Evolutionary conservation across 2,329 filamentous ascomycete genomes (phyloP).

Genomic region (Aspergillus sclerotialis): DNA sequence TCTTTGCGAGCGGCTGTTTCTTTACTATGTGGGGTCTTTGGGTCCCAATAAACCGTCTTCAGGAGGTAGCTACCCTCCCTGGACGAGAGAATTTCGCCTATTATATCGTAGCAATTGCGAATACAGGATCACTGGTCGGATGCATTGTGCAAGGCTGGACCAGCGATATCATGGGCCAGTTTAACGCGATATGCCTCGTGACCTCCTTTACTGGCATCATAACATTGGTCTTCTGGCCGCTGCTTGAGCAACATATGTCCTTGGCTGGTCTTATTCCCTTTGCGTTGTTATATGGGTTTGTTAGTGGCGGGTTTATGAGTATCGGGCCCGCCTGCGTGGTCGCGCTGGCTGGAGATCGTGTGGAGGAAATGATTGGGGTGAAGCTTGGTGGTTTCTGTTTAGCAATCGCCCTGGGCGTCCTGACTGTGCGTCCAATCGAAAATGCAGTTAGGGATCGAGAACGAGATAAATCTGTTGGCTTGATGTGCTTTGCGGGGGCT

Average conservation of each 20-base stretch:
- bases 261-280: not conserved
- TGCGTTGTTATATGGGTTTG: not conserved
- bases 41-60: not conserved
- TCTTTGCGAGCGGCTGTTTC: not conserved
- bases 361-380: not conserved
- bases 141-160: not conserved
- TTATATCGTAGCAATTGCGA: not conserved
- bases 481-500: not conserved
- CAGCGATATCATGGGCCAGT: not conserved
- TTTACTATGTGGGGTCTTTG: slow-evolving; percentile 1
- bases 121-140: not conserved
- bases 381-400: not conserved
- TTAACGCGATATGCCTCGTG: not conserved
- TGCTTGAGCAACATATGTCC: not conserved
- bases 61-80: not conserved
- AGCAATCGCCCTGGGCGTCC: not conserved
- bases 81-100: not conserved
- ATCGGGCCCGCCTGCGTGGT: not conserved
- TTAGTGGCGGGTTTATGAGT: not conserved
- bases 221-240: not conserved
- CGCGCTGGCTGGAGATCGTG: not conserved
- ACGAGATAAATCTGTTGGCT: not conserved
- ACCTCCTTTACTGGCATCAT: not conserved
- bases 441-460: not conserved
- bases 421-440: not conserved